phyloP scores from a whole-genome alignment of 352 stramenopile genomes.

The Phytophthora tubulina region DNA sequence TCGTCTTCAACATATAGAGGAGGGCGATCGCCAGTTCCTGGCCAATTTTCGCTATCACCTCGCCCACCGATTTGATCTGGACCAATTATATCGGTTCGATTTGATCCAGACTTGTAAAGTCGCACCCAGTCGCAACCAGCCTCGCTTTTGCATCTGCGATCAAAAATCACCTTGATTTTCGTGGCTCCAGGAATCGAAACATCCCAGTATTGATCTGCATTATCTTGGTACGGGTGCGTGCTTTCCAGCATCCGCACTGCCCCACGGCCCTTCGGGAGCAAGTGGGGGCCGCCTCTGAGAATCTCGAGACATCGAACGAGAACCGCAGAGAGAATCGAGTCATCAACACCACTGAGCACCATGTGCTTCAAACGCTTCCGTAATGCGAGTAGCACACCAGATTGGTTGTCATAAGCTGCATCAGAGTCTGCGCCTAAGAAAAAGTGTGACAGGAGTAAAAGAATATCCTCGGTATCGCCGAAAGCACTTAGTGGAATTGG shows the following conservation, averaged over 20 bases:
- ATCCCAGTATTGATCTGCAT: constrained; percentile 75
- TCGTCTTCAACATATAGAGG: constrained; percentile 80
- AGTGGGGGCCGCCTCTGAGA: constrained; percentile 27
- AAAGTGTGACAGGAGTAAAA: constrained; percentile 59
- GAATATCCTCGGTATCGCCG: constrained; percentile 45
- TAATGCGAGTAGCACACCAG: constrained; percentile 33
- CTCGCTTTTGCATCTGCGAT: constrained; percentile 78
- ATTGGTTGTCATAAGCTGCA: constrained; percentile 38
- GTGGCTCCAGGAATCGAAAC: constrained; percentile 73
- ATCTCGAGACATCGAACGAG: constrained; percentile 48
- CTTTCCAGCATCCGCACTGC: constrained; percentile 71
- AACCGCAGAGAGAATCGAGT: constrained; percentile 33
- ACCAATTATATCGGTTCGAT: constrained; percentile 56
- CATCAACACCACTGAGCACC: constrained; percentile 31
- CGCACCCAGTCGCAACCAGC: constrained; percentile 67
- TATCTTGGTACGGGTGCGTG: constrained; percentile 75
- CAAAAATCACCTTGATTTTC: constrained; percentile 76
- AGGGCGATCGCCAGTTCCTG: constrained; percentile 66
- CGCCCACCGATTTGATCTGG: constrained; percentile 73
- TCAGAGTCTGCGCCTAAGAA: constrained; percentile 35
- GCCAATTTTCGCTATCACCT: constrained; percentile 80
- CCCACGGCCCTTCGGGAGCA: constrained; percentile 57
- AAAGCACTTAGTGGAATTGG: constrained; percentile 43
- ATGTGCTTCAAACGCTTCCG: constrained; percentile 35
- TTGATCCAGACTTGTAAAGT: constrained; percentile 73